Base-by-base conservation (phyloP, 371 early-diverging fungal genomes). In the Basidiobolus meristosporus region DNA sequence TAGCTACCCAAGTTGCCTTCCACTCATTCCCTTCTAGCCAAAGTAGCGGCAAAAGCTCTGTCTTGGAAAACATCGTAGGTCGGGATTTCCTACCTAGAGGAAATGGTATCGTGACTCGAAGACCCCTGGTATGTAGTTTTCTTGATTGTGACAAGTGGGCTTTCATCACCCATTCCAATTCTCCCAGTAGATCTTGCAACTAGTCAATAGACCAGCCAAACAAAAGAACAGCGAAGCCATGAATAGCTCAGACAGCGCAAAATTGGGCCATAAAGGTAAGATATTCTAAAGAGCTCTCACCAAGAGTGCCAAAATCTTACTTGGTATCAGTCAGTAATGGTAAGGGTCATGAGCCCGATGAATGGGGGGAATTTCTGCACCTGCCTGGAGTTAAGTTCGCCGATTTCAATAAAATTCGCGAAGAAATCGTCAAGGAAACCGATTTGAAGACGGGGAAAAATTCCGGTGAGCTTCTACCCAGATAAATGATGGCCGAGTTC, bases 61-160 rank as follows among this genome's bases (percentile, higher is more conserved):
- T 99, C 26, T 71, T 99, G 26, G 99, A 99, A 50, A 97, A 97
- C 62, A 90, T 99, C 62, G 92, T 99, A 17, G 95, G 97, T 18
- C 67, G 85, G 44, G 99, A 99, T 59, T 92, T 99, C 62, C 59
- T 99, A 43, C 99, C 99, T 15, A 66, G 98, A 36, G 98, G 98
- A 41, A 77, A 86, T 39, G 88, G 93, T 39, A 92, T 90, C 57
- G 87, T 95, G 16, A 93, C 95, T 20, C 77, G 98, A 41, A 70
- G 96, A 34, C 90, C 96, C 20, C 63, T 97, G 54, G 83, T 82
- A 74, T 50, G 57, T 47, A 7, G 9, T 38, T 36, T 29, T 38
- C n/a, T n/a, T n/a, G n/a, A n/a, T n/a, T 38, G 29, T 16, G 29
- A 3, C n/a, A 5, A 11, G 15, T 36, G 31, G n/a, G n/a, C 20